Evolutionary conservation across 2,329 filamentous ascomycete genomes (phyloP).

Genomic region (Lithohypha guttulata): DNA sequence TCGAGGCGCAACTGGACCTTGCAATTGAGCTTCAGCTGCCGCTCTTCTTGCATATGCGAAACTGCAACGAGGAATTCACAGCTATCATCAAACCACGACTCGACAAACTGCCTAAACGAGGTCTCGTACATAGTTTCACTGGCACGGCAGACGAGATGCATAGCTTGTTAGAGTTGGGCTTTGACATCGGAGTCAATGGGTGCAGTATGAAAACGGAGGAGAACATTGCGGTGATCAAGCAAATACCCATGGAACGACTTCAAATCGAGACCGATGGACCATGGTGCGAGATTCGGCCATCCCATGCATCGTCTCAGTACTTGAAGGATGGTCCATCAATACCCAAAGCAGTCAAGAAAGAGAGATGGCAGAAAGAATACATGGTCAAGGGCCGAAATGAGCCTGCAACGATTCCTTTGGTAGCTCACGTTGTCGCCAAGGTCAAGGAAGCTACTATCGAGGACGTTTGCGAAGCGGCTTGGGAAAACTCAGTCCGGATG

Average conservation of each 20-base stretch:
- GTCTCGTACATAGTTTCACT: conserved; percentile 91
- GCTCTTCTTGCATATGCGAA: conserved; percentile 83
- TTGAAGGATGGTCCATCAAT: conserved; percentile 53
- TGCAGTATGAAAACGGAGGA: conserved; percentile 92
- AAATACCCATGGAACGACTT: conserved; percentile 65
- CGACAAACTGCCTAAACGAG: conserved; percentile 58
- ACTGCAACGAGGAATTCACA: conserved; percentile 77
- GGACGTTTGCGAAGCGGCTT: conserved; percentile 67
- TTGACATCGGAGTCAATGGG: conserved; percentile 91
- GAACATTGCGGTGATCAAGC: conserved; percentile 73
- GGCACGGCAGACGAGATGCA: conserved; percentile 77
- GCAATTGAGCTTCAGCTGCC: conserved; percentile 69
- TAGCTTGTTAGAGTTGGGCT: conserved; percentile 64
- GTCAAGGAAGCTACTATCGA: conserved; percentile 72
- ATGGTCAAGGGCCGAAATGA: conserved; percentile 97
- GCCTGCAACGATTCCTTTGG: conserved; percentile 71
- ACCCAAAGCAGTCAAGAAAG: conserved; percentile 85
- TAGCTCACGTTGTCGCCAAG: conserved; percentile 78
- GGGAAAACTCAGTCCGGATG: conserved; percentile 60
- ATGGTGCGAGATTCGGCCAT: conserved; percentile 88
- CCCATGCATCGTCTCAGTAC: conserved; percentile 72
- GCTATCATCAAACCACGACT: conserved; percentile 53
- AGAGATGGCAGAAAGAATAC: conserved; percentile 75
- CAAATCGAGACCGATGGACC: conserved; percentile 97
- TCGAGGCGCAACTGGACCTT: conserved; percentile 69